A percentile compares a stretch with the other conserved stretches of the same genome.
These are phyloP conservation scores for Pichia heedii DNA, from an alignment of 805 yeast genomes.

Conservation along the genomic window DNA sequence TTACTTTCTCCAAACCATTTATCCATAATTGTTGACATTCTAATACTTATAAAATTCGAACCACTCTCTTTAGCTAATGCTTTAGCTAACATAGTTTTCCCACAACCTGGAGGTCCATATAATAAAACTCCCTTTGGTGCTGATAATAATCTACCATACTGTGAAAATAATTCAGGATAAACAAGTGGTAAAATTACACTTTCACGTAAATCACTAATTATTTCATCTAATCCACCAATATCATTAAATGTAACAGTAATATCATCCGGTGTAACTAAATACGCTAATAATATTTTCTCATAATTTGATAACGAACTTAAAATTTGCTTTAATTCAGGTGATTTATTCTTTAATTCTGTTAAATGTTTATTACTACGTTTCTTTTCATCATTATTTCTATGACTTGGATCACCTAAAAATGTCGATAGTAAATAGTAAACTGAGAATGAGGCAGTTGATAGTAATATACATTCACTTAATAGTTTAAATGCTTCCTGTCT, in stretches of 20 bases:
- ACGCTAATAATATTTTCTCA: conserved; percentile 67
- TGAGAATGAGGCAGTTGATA: conserved; percentile 43
- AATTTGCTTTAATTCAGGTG: conserved; percentile 49
- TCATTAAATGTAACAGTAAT: conserved; percentile 69
- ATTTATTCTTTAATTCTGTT: conserved; percentile 45
- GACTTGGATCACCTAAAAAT: conserved; percentile 23
- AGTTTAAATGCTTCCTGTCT: conserved; percentile 68
- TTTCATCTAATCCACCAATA: conserved; percentile 80
- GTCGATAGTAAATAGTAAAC: conserved; percentile 37
- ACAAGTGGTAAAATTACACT: conserved; percentile 82
- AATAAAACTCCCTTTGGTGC: conserved; percentile 93
- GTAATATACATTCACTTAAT: conserved; percentile 66
- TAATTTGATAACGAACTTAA: conserved; percentile 45
- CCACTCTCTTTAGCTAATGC: conserved; percentile 89
- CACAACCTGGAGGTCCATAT: conserved; percentile 97
- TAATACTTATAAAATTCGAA: conserved; percentile 81
- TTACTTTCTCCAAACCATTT: conserved; percentile 97
- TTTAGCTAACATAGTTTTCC: conserved; percentile 94
- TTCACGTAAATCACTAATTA: conserved; percentile 80
- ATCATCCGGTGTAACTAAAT: conserved; percentile 78
- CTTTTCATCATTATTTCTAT: conserved; percentile 49
- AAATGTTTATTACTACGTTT: conserved; percentile 49
- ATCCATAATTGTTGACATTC: conserved; percentile 93
- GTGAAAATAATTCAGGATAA: conserved; percentile 64
- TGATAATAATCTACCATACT: conserved; percentile 59